phyloP scores from a whole-genome alignment of 495 filamentous ascomycete genomes.

The Neurospora intermedia region DNA sequence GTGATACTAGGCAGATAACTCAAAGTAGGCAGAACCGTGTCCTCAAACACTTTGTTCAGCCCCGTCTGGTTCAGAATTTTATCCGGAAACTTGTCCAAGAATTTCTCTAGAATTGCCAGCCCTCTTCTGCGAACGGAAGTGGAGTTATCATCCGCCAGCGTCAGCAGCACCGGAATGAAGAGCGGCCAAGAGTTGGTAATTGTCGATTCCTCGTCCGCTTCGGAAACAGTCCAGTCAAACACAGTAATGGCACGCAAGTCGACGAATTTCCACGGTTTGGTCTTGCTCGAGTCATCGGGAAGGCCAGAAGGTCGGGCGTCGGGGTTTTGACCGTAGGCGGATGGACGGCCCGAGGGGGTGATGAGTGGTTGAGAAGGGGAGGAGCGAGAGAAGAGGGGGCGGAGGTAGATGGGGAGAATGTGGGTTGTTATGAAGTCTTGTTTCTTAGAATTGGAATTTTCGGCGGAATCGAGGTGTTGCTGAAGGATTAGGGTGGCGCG shows the following conservation, averaged over 20 bases:
- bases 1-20: slow-evolving; percentile 70
- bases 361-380: slow-evolving; percentile 37
- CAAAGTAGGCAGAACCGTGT: slow-evolving; percentile 63
- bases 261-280: slow-evolving; percentile 67
- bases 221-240: slow-evolving; percentile 53
- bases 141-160: slow-evolving; percentile 62
- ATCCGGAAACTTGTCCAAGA: slow-evolving; percentile 50
- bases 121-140: slow-evolving; percentile 47
- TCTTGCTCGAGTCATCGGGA: slow-evolving; percentile 39
- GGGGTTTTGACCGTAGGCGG: slow-evolving; percentile 1
- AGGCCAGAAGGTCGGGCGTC: slow-evolving; percentile 20
- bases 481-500: slow-evolving; percentile 33
- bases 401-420: slow-evolving; percentile 43
- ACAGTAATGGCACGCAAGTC: slow-evolving; percentile 51
- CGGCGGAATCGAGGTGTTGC: slow-evolving; percentile 18
- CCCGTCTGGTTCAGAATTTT: slow-evolving; percentile 59
- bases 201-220: slow-evolving; percentile 28
- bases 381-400: slow-evolving; percentile 60
- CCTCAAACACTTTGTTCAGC: slow-evolving; percentile 66
- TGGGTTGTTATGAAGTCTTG: slow-evolving; percentile 40
- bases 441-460: slow-evolving; percentile 1
- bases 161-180: slow-evolving; percentile 74
- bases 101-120: slow-evolving; percentile 45
- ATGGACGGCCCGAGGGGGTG: slow-evolving; percentile 45
- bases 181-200: slow-evolving; percentile 53